Conservation (phyloP, 2,329 filamentous ascomycete species). For the Exophiala aquamarina region DNA sequence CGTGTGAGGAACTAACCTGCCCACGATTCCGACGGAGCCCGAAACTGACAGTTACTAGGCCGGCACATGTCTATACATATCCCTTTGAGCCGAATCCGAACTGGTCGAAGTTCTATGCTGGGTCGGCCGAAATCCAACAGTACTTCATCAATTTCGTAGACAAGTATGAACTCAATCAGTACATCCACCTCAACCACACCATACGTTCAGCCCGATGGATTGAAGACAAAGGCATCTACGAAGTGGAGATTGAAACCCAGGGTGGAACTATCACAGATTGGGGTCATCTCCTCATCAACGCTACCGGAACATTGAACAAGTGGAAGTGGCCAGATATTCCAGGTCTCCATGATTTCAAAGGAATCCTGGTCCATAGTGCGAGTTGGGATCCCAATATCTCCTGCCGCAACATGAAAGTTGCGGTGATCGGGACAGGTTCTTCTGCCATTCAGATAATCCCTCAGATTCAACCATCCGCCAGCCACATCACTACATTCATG, state of each 20-base stretch:
- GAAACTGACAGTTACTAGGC: conserved; percentile 12
- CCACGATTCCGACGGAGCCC: neutral
- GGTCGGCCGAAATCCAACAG: conserved; percentile 28
- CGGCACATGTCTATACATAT: conserved; percentile 20
- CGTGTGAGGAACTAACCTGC: conserved; percentile 1
- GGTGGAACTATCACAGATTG: conserved; percentile 23
- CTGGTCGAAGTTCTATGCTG: conserved; percentile 27
- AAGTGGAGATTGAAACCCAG: conserved; percentile 5
- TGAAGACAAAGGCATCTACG: conserved; percentile 10
- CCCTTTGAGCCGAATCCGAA: conserved; percentile 26
- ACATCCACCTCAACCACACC: conserved; percentile 7
- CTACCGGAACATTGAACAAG: conserved; percentile 40
- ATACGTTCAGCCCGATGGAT: conserved; percentile 6
- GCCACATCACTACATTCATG: conserved; percentile 30
- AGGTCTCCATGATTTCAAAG: conserved; percentile 48
- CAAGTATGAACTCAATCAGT: conserved; percentile 19
- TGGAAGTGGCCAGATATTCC: conserved; percentile 48
- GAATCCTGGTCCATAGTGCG: conserved; percentile 46
- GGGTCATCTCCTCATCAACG: conserved; percentile 37
- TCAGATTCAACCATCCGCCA: conserved; percentile 26
- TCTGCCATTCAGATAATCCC: conserved; percentile 18
- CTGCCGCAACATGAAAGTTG: conserved; percentile 11
- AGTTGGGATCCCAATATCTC: conserved; percentile 37
- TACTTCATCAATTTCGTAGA: conserved; percentile 31
- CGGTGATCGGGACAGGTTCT: conserved; percentile 16